These are phyloP conservation scores for Funneliformis geosporum DNA, from an alignment of 192 early-diverging fungal genomes.

Conservation along the genomic window DNA sequence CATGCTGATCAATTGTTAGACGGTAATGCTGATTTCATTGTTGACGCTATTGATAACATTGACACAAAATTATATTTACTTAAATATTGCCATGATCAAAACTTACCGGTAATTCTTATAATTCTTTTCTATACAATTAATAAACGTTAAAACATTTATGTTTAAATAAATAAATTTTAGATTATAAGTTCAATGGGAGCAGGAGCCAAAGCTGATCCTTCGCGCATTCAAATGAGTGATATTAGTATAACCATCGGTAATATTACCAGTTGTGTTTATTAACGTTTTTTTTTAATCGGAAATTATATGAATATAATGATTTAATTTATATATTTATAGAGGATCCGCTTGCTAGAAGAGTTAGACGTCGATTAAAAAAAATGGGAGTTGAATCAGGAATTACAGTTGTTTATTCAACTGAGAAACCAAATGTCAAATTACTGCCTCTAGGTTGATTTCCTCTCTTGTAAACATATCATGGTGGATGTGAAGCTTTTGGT, in stretches of 20 bases:
- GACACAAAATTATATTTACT: slow-evolving; percentile 91
- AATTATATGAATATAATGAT: neutral
- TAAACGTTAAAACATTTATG: neutral
- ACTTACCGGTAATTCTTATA: slow-evolving; percentile 57
- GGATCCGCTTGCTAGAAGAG: slow-evolving; percentile 89
- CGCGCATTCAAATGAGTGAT: slow-evolving; percentile 93
- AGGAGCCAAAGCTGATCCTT: slow-evolving; percentile 97
- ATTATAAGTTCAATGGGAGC: slow-evolving; percentile 93
- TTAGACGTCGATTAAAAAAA: slow-evolving; percentile 72
- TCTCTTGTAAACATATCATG: neutral
- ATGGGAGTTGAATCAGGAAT: slow-evolving; percentile 77
- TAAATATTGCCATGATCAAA: slow-evolving; percentile 77
- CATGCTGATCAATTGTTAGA: slow-evolving; percentile 68
- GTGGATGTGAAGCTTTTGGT: neutral
- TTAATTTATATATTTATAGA: slow-evolving; percentile 50
- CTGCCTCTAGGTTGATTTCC: slow-evolving; percentile 63
- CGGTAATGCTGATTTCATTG: slow-evolving; percentile 72
- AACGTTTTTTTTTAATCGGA: neutral
- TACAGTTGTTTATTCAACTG: slow-evolving; percentile 92
- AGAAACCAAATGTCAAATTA: slow-evolving; percentile 89
- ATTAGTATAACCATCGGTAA: slow-evolving; percentile 86
- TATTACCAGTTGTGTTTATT: neutral
- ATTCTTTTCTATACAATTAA: neutral
- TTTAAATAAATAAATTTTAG: slow-evolving; percentile 7
- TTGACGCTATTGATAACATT: slow-evolving; percentile 96